Percentiles rank a stretch among this genome's conserved stretches.
Conservation (phyloP, 176 grass and related monocot genomes). For the Bothriochloa decipiens region DNA sequence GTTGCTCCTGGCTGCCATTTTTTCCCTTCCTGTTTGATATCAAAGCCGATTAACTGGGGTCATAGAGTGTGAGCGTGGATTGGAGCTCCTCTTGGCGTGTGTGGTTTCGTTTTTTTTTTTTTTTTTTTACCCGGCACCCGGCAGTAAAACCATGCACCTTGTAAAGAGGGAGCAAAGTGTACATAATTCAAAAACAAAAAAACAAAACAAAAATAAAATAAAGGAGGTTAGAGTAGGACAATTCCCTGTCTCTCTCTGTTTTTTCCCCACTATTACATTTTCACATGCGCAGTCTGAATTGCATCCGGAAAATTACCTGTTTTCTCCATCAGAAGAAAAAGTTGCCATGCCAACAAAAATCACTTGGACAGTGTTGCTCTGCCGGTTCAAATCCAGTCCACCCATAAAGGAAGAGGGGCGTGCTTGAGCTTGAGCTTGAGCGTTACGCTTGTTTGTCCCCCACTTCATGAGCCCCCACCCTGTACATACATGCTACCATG, state of each 20-base stretch:
- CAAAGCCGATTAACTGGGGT: slow-evolving; percentile 17
- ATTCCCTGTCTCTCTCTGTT: neutral
- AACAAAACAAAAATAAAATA: neutral
- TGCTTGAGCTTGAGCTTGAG: slow-evolving; percentile 7
- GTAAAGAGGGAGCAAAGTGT: slow-evolving; percentile 38
- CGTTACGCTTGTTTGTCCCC: slow-evolving; percentile 17
- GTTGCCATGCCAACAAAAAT: neutral
- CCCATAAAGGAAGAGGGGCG: neutral
- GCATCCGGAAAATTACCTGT: neutral
- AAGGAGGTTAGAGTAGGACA: neutral
- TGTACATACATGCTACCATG: neutral
- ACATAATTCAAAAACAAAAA: slow-evolving; percentile 12
- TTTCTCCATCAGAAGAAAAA: neutral
- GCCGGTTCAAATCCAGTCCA: slow-evolving; percentile 13
- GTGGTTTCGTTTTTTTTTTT: slow-evolving; percentile 35
- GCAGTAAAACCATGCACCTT: slow-evolving; percentile 40
- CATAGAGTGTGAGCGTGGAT: slow-evolving; percentile 9
- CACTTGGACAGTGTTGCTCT: slow-evolving; percentile 17
- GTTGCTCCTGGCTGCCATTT: slow-evolving; percentile 35
- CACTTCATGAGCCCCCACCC: neutral
- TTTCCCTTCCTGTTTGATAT: slow-evolving; percentile 10
- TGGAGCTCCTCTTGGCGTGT: slow-evolving; percentile 45
- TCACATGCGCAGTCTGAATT: neutral
- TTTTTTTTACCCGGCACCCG: neutral
- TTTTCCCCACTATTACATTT: neutral